A percentile compares a stretch with the other conserved stretches of the same genome.
phyloP scores from a whole-genome alignment of 495 filamentous ascomycete genomes.

The Podospora pseudocomata region DNA sequence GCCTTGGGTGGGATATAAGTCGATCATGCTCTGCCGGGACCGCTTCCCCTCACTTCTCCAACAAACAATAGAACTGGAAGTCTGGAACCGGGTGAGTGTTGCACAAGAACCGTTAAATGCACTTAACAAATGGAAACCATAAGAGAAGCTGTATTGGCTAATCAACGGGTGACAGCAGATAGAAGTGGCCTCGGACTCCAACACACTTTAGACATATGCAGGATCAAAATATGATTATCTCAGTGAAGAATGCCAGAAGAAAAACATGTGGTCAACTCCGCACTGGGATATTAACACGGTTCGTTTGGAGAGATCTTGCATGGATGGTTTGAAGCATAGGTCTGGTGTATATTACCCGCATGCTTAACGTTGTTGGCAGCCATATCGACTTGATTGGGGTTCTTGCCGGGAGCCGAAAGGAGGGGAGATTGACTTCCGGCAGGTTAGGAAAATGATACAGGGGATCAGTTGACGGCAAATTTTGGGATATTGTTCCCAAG shows the following conservation, averaged over 20 bases:
- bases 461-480: neutral
- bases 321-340: neutral
- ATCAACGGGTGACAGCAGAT: neutral
- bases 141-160: neutral
- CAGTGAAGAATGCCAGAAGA: neutral
- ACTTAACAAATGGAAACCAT: neutral
- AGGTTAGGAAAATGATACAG: neutral
- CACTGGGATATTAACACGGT: neutral
- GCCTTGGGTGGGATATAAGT: neutral
- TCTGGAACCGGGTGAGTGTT: neutral
- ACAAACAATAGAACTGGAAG: neutral
- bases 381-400: neutral
- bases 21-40: slow-evolving; percentile 3
- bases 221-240: neutral
- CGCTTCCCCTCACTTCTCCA: slow-evolving; percentile 10
- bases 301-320: neutral
- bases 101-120: neutral
- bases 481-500: neutral
- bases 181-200: neutral
- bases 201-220: neutral
- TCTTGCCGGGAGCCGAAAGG: neutral
- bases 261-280: neutral
- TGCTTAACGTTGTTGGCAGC: slow-evolving; percentile 1
- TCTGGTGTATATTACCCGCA: slow-evolving; percentile 11
- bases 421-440: neutral